These are phyloP conservation scores for Triticum monococcum DNA, from an alignment of 176 grass and related monocot genomes.

Conservation along the genomic window DNA sequence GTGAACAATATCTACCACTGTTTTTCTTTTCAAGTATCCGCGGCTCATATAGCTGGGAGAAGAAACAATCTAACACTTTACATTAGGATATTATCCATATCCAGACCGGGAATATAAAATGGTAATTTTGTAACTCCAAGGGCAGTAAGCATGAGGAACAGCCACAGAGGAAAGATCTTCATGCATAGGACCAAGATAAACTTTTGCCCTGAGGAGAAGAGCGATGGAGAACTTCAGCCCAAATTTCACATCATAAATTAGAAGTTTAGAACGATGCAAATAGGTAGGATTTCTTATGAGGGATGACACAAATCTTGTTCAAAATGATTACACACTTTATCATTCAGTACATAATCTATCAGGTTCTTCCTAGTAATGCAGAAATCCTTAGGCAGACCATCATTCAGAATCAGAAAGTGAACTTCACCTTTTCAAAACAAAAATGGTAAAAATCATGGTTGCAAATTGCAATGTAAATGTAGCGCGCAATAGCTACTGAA, in stretches of 20 bases:
- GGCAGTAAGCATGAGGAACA: slow-evolving; percentile 60
- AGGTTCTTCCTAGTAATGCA: neutral
- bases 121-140: slow-evolving; percentile 75
- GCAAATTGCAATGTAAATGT: neutral
- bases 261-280: neutral
- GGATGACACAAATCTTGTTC: neutral
- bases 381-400: neutral
- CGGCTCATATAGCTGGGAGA: neutral
- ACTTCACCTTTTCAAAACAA: neutral
- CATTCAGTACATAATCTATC: neutral
- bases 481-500: neutral
- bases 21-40: neutral
- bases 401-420: neutral
- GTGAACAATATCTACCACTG: neutral
- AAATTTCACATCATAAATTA: neutral
- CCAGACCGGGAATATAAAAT: slow-evolving; percentile 69
- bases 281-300: neutral
- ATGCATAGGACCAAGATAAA: slow-evolving; percentile 64
- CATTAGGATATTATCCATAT: slow-evolving; percentile 74
- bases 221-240: slow-evolving; percentile 11
- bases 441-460: neutral
- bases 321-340: neutral
- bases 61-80: slow-evolving; percentile 26
- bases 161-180: slow-evolving; percentile 73
- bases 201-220: slow-evolving; percentile 57